A percentile compares a stretch with the other conserved stretches of the same genome.
Evolutionary conservation across 1,284 basidiomycete species (phyloP).

Genomic region (Peniophora sp.): DNA sequence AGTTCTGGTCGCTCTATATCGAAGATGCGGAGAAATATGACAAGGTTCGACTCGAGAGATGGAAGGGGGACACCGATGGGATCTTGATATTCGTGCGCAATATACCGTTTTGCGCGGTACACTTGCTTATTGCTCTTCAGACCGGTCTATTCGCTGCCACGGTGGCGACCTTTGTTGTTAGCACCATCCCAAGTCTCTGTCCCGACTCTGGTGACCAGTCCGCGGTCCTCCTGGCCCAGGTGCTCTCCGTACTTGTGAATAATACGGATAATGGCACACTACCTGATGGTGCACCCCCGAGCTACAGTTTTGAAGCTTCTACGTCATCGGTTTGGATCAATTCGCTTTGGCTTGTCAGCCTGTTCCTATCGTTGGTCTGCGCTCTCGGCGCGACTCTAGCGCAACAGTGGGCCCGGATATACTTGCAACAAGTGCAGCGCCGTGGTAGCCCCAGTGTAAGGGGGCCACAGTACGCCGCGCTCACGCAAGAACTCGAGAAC

Average conservation of each 20-base stretch:
- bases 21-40: conserved; percentile 5
- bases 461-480: conserved; percentile 4
- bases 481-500: conserved; percentile 5
- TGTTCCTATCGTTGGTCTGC: conserved; percentile 3
- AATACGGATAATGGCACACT: neutral
- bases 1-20: conserved; percentile 9
- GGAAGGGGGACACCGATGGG: conserved; percentile 10
- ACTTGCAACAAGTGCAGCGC: conserved; percentile 5
- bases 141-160: conserved; percentile 17
- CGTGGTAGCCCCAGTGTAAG: conserved; percentile 3
- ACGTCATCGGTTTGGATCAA: conserved; percentile 4
- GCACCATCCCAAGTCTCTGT: conserved; percentile 6
- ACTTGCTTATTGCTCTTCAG: conserved; percentile 1
- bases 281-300: neutral
- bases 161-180: conserved; percentile 12
- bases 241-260: neutral
- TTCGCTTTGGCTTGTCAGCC: conserved; percentile 6
- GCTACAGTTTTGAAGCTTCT: too few species aligned
- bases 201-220: conserved; percentile 6
- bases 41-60: conserved; percentile 6
- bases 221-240: conserved; percentile 4
- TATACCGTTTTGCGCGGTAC: too few species aligned
- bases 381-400: conserved; percentile 7
- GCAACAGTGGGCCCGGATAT: conserved; percentile 7
- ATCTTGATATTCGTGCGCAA: conserved; percentile 10